phyloP scores from a whole-genome alignment of 2,329 filamentous ascomycete genomes.

The Sarocladium brachiariae region DNA sequence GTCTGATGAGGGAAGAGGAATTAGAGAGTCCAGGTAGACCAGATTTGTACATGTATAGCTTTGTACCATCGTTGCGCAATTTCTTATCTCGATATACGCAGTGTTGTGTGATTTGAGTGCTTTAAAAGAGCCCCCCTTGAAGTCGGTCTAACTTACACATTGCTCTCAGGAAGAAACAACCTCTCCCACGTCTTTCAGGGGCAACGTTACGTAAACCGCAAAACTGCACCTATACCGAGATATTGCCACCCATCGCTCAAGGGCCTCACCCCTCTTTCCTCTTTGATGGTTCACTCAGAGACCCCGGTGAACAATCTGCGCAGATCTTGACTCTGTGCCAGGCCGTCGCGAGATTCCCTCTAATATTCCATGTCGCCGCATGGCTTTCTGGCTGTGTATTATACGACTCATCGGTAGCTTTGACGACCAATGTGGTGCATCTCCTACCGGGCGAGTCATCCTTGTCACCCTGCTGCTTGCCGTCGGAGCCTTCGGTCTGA shows the following conservation, averaged over 20 bases:
- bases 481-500: conserved; percentile 5
- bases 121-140: too few species aligned
- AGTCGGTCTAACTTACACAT: too few species aligned
- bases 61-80: too few species aligned
- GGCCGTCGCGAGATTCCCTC: conserved; percentile 59
- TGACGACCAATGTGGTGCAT: conserved; percentile 52
- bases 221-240: not conserved
- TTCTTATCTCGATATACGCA: too few species aligned
- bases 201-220: too few species aligned
- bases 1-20: not conserved
- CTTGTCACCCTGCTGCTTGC: not conserved
- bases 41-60: not conserved
- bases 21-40: not conserved
- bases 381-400: conserved; percentile 60
- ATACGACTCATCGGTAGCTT: conserved; percentile 59
- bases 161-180: too few species aligned
- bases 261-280: too few species aligned
- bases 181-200: too few species aligned
- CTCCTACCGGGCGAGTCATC: conserved; percentile 19
- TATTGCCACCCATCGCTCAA: too few species aligned
- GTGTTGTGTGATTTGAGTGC: too few species aligned
- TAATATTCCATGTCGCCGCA: conserved; percentile 53
- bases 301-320: conserved; percentile 21
- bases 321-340: conserved; percentile 52
- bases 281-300: conserved; percentile 4